phyloP scores from a whole-genome alignment of 208 protist species.

The Trypanosoma melophagium region DNA sequence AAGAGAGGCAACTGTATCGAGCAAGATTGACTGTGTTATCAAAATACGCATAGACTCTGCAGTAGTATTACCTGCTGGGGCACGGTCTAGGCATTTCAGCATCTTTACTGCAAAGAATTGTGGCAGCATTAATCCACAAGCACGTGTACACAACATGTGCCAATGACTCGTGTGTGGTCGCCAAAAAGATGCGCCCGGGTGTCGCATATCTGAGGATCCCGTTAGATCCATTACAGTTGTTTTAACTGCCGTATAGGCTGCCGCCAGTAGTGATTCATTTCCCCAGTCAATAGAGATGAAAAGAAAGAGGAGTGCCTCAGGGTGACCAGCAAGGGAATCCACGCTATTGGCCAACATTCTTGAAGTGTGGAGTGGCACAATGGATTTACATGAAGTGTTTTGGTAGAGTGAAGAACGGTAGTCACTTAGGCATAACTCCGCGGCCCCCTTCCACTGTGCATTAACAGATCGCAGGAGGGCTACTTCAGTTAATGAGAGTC shows the following conservation, averaged over 20 bases:
- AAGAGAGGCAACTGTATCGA: neutral
- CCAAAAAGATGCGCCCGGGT: slow-evolving; percentile 12
- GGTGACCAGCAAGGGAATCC: slow-evolving; percentile 41
- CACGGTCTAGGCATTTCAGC: slow-evolving; percentile 46
- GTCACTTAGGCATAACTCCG: slow-evolving; percentile 77
- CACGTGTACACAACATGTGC: slow-evolving; percentile 71
- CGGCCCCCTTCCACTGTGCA: slow-evolving; percentile 60
- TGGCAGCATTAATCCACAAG: slow-evolving; percentile 53
- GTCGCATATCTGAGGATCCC: neutral
- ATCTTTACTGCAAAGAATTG: slow-evolving; percentile 69
- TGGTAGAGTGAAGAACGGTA: slow-evolving; percentile 65
- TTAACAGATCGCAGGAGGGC: slow-evolving; percentile 63
- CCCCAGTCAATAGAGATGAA: slow-evolving; percentile 31
- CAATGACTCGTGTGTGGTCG: slow-evolving; percentile 53
- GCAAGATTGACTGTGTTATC: slow-evolving; percentile 23
- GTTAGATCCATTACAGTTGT: slow-evolving; percentile 15
- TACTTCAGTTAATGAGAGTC: slow-evolving; percentile 61
- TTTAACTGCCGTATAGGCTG: slow-evolving; percentile 8
- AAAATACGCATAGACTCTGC: slow-evolving; percentile 25
- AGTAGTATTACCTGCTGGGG: slow-evolving; percentile 21
- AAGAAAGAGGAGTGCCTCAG: slow-evolving; percentile 29
- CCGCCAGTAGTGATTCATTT: slow-evolving; percentile 1
- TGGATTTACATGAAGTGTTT: slow-evolving; percentile 38
- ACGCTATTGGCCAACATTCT: slow-evolving; percentile 63
- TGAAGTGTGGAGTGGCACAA: slow-evolving; percentile 42